Evolutionary conservation across 148 eudicot species (phyloP), one percentile per base, ranked within the genome.

Genomic region (Euryodendron excelsum): DNA sequence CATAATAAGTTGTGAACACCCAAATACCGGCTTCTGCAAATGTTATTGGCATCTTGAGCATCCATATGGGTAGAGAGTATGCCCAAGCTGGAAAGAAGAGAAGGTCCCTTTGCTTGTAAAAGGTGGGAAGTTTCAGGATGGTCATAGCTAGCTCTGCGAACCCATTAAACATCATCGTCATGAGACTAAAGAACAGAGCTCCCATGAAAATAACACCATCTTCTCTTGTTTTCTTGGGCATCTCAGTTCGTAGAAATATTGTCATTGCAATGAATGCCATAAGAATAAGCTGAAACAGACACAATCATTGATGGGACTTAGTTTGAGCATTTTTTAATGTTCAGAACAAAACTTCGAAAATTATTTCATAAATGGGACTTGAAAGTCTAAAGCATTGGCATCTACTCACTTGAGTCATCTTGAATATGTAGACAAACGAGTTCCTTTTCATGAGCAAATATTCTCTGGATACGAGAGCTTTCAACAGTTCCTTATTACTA

Each of bases 21-120:
- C 85, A 82, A 39, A 80, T 44, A 69, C 55, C 73, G 55, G 74
- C 84, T 82, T 85, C 88, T 28, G 78, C 4, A 13, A 79, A 58
- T 33, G 85, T 64, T 9, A 80, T 55, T 0, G 88, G 88, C 53
- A 85, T 69, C 37, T 82, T 85, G 59, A 85, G 78, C 23, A 85
- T 47, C 83, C 84, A 80, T 15, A 78, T 50, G 8, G 88, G 83
- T 18, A 82, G 58, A 25, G 88, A 75, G 52, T 80, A 85, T 14
- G 88, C 84, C 97, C 98, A 94, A 0, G 94, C 65, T 0, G 98
- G 97, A 52, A 83, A 94, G 78, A 94, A 94, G 45, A 87, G 91
- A 67, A 87, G 85, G 81, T 90, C 93, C 33, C 94, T 77, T 53
- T 92, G 97, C 83, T 94, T 90, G 76, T 84, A 94, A 78, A 92